A percentile compares a stretch with the other conserved stretches of the same genome.
phyloP scores from a whole-genome alignment of 139 green algal genomes.

The Bryopsis sp. region DNA sequence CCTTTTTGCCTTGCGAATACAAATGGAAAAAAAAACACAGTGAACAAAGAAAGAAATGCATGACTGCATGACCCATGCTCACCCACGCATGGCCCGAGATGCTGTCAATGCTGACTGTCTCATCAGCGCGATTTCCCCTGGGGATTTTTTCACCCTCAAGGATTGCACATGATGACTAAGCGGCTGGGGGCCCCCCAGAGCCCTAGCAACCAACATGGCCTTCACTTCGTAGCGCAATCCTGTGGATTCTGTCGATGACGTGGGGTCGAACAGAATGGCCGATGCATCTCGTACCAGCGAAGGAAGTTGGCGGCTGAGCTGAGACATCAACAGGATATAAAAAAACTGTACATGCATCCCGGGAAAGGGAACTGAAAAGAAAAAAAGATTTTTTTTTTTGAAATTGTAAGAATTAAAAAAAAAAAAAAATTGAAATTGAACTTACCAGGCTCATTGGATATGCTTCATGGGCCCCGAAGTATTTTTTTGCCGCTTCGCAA shows the following conservation, averaged over 20 bases:
- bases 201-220: not conserved
- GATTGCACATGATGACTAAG: not conserved
- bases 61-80: too few species aligned
- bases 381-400: too few species aligned
- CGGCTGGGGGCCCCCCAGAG: not conserved
- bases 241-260: not conserved
- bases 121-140: not conserved
- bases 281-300: not conserved
- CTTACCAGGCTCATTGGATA: not conserved
- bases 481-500: not conserved
- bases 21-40: too few species aligned
- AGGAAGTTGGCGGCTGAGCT: not conserved
- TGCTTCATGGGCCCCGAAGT: not conserved
- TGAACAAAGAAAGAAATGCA: too few species aligned
- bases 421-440: not conserved
- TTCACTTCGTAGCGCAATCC: not conserved
- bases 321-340: too few species aligned
- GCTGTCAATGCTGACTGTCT: not conserved
- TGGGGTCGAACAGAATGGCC: not conserved
- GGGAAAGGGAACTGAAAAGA: too few species aligned
- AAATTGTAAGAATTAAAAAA: too few species aligned
- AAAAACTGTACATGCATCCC: too few species aligned
- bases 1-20: too few species aligned
- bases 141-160: not conserved
- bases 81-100: too few species aligned